A percentile compares a stretch with the other conserved stretches of the same genome.
Conservation (phyloP, 352 stramenopile genomes). For the Phytophthora crassamura region DNA sequence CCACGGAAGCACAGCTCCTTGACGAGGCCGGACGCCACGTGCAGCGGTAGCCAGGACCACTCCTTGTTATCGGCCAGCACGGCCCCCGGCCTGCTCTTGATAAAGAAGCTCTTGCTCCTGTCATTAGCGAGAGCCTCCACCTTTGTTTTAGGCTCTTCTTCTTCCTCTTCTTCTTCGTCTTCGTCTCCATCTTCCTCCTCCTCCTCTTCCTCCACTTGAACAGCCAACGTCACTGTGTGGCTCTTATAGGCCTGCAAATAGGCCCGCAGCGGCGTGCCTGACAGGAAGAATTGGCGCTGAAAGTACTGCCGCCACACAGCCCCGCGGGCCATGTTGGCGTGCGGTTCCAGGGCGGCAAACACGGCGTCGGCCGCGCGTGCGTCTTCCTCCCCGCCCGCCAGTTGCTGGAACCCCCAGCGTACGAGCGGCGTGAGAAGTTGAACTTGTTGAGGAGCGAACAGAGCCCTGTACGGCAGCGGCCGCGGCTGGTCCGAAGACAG, state of each 20-base stretch:
- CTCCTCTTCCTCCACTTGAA: conserved; percentile 5
- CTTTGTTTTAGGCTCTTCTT: conserved; percentile 18
- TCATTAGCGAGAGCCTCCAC: conserved; percentile 24
- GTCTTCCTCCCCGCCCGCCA: conserved; percentile 4
- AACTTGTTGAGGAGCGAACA: conserved; percentile 40
- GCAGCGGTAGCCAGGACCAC: conserved; percentile 37
- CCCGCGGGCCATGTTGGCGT: conserved; percentile 56
- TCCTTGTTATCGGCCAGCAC: conserved; percentile 28
- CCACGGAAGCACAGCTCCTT: conserved; percentile 65
- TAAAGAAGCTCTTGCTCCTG: conserved; percentile 10
- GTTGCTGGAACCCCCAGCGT: conserved; percentile 47
- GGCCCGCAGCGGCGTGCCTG: conserved; percentile 44
- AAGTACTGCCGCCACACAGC: conserved; percentile 67
- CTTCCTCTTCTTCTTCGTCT: conserved; percentile 23
- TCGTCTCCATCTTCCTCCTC: conserved; percentile 13
- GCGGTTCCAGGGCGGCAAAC: conserved; percentile 51
- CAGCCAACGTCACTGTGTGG: conserved; percentile 18
- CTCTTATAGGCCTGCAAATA: conserved; percentile 45
- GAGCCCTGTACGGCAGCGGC: conserved; percentile 35
- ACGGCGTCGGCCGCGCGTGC: conserved; percentile 29
- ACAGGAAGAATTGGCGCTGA: conserved; percentile 70
- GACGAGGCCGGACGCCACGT: conserved; percentile 35
- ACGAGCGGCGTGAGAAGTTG: conserved; percentile 43
- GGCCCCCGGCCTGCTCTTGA: conserved; percentile 8
- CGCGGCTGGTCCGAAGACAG: conserved; percentile 25